Percentiles rank a stretch among this genome's conserved stretches.
Evolutionary conservation across 192 early-diverging fungal genomes (phyloP).

Genomic region (Linnemannia exigua): DNA sequence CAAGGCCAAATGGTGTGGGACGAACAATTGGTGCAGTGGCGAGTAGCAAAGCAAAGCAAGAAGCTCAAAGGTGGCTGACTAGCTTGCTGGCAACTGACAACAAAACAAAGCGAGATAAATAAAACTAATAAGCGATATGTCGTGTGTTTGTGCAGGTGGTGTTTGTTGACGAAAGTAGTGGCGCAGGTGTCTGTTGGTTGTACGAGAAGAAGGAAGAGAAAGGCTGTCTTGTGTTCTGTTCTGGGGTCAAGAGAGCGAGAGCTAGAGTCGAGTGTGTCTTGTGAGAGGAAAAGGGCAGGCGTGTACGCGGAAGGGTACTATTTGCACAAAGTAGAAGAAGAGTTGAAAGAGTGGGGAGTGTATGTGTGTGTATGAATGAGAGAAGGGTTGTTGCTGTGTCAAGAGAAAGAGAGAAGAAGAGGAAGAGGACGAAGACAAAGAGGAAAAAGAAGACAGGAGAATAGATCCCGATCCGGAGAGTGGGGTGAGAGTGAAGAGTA

Average conservation of each 20-base stretch:
- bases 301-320: too few species aligned
- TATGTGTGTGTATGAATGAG: neutral
- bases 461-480: too few species aligned
- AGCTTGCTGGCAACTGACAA: neutral
- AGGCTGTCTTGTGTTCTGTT: neutral
- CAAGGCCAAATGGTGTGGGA: neutral
- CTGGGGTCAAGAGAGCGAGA: too few species aligned
- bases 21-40: too few species aligned
- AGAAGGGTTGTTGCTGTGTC: neutral
- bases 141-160: conserved; percentile 2
- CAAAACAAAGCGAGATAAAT: neutral
- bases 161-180: neutral
- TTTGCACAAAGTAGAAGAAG: too few species aligned
- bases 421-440: neutral
- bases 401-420: neutral
- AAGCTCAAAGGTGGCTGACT: neutral
- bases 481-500: neutral
- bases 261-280: too few species aligned
- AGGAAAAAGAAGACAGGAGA: neutral
- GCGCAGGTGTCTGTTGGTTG: neutral
- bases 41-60: neutral
- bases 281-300: too few species aligned
- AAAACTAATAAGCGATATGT: neutral
- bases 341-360: neutral
- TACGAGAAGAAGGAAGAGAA: neutral